phyloP scores from a whole-genome alignment of 1,139 yeast species.

The Ogataea hybrid region DNA sequence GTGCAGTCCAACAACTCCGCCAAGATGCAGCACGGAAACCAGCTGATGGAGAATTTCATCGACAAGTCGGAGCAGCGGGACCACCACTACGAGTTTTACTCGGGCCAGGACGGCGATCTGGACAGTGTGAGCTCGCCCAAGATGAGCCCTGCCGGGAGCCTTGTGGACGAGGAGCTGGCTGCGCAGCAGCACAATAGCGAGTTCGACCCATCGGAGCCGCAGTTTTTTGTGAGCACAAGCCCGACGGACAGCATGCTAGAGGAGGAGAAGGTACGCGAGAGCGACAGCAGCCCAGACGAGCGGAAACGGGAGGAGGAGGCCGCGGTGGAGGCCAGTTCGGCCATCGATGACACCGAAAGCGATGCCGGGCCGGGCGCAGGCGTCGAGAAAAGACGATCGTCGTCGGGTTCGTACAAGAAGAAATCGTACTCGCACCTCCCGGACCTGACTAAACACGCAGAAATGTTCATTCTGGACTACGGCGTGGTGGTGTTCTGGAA shows the following conservation, averaged over 20 bases:
- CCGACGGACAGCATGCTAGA: slow-evolving; percentile 31
- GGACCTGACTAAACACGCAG: slow-evolving; percentile 77
- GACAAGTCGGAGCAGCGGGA: slow-evolving; percentile 82
- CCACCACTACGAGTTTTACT: slow-evolving; percentile 87
- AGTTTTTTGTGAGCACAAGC: slow-evolving; percentile 45
- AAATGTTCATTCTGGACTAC: slow-evolving; percentile 82
- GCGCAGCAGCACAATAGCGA: slow-evolving; percentile 27
- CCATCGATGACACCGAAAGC: slow-evolving; percentile 3
- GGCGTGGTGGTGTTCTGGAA: slow-evolving; percentile 98
- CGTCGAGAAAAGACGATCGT: slow-evolving; percentile 7
- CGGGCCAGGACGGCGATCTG: slow-evolving; percentile 50
- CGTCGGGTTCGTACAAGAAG: slow-evolving; percentile 17
- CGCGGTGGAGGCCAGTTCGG: slow-evolving; percentile 4
- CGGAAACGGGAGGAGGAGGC: not conserved
- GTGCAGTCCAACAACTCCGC: slow-evolving; percentile 77
- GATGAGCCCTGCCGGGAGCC: slow-evolving; percentile 13
- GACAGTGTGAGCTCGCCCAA: slow-evolving; percentile 14
- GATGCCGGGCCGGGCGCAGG: not conserved
- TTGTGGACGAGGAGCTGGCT: slow-evolving; percentile 18
- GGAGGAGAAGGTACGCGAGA: slow-evolving; percentile 18
- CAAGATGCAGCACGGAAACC: slow-evolving; percentile 59
- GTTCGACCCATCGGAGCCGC: slow-evolving; percentile 69
- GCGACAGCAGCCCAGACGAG: not conserved
- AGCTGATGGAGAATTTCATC: slow-evolving; percentile 70
- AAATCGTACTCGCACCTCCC: slow-evolving; percentile 28